Conservation (phyloP, 169 alveolate species). For the Plasmodium fragile region DNA sequence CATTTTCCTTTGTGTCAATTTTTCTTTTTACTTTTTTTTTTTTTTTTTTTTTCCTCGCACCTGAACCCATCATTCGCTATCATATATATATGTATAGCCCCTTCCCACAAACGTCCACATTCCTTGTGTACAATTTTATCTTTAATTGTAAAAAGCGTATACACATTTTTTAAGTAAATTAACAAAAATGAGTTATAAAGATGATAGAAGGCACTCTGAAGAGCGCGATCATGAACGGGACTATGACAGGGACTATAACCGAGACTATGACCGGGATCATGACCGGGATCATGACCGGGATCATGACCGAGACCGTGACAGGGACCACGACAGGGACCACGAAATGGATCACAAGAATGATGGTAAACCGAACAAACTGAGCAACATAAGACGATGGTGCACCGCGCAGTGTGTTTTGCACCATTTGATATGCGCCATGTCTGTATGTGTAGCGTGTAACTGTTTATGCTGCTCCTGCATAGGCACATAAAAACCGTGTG, state of each 20-base stretch:
- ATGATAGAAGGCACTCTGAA: constrained; percentile 48
- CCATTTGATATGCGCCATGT: background rate
- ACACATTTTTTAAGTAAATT: constrained; percentile 10
- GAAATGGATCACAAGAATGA: constrained; percentile 48
- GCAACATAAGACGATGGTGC: background rate
- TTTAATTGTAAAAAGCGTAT: constrained; percentile 3
- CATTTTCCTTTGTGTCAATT: background rate
- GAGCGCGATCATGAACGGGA: constrained; percentile 11
- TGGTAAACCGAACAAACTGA: constrained; percentile 18
- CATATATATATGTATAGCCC: background rate
- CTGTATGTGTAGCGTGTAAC: background rate
- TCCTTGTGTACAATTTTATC: constrained; percentile 9
- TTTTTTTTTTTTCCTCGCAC: background rate
- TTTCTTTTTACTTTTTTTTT: background rate
- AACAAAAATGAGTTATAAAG: constrained; percentile 60
- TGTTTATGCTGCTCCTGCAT: background rate
- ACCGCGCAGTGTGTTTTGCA: background rate
- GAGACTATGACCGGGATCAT: background rate
- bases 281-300: background rate
- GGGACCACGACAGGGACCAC: background rate
- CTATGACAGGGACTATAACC: background rate
- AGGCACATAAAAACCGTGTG: background rate
- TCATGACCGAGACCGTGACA: background rate
- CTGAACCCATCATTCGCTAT: background rate
- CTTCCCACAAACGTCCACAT: background rate